Evolutionary conservation across 371 early-diverging fungal species (phyloP).

Genomic region (Mycotypha africana): DNA sequence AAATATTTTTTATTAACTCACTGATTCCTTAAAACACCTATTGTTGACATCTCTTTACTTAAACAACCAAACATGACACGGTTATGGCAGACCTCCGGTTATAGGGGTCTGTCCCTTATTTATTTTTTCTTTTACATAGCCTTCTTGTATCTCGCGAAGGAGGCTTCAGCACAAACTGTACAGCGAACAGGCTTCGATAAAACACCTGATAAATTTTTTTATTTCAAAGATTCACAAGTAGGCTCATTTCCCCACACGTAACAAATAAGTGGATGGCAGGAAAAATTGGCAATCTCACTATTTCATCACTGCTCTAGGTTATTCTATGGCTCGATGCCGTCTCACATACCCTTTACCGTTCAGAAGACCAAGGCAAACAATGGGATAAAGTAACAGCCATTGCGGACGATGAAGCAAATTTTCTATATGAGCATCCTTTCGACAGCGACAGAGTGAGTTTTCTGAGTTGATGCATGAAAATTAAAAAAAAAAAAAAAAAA

Average conservation of each 20-base stretch:
- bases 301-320: constrained; percentile 25
- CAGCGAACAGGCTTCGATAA: constrained; percentile 41
- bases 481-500: background rate
- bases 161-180: constrained; percentile 15
- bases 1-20: too few species aligned
- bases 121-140: too few species aligned
- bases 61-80: constrained; percentile 9
- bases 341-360: constrained; percentile 49
- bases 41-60: too few species aligned
- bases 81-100: constrained; percentile 19
- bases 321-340: constrained; percentile 54
- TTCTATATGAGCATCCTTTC: constrained; percentile 55
- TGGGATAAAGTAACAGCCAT: constrained; percentile 51
- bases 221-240: constrained; percentile 69
- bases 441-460: constrained; percentile 46
- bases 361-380: constrained; percentile 62
- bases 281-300: background rate
- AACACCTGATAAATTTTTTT: constrained; percentile 51
- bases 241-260: constrained; percentile 2
- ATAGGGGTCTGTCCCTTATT: constrained; percentile 19
- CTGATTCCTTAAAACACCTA: too few species aligned
- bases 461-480: background rate
- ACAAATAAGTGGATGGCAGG: too few species aligned
- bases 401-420: constrained; percentile 25
- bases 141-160: constrained; percentile 1